These are phyloP conservation scores for Yarrowia bubula DNA, from an alignment of 805 yeast species.

Conservation along the genomic window DNA sequence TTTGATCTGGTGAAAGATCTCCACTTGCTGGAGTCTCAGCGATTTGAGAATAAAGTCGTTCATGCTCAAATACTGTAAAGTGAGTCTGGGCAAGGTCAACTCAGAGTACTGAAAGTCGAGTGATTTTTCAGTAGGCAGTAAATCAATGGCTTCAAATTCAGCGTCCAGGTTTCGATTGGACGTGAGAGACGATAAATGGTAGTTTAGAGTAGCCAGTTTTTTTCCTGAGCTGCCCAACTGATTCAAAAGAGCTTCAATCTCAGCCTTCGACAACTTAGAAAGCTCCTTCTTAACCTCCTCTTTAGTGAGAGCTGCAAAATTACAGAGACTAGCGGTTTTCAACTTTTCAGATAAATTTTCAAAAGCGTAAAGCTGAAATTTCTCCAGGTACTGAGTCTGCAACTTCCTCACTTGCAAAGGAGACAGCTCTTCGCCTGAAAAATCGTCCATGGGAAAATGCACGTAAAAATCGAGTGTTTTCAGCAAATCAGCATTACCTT, in stretches of 20 bases:
- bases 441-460: constrained; percentile 46
- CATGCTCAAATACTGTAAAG: constrained; percentile 37
- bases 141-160: constrained; percentile 7
- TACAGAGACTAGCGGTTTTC: not conserved
- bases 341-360: not conserved
- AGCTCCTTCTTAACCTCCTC: constrained; percentile 30
- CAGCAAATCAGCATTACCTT: not conserved
- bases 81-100: constrained; percentile 33
- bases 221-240: constrained; percentile 11
- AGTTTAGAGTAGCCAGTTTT: not conserved
- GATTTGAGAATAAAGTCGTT: constrained; percentile 37
- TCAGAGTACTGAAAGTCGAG: constrained; percentile 26
- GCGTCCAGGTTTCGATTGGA: constrained; percentile 12
- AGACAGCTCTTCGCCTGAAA: constrained; percentile 38
- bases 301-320: constrained; percentile 30
- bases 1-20: constrained; percentile 32
- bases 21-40: constrained; percentile 32
- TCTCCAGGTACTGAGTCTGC: not conserved
- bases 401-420: constrained; percentile 2
- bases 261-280: not conserved
- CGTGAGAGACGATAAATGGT: not conserved
- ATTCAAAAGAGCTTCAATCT: not conserved
- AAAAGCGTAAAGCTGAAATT: constrained; percentile 14
- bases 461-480: constrained; percentile 35
- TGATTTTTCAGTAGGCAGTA: constrained; percentile 26